Conservation (phyloP, 179 eudicot species). For the Beta lomatogona region DNA sequence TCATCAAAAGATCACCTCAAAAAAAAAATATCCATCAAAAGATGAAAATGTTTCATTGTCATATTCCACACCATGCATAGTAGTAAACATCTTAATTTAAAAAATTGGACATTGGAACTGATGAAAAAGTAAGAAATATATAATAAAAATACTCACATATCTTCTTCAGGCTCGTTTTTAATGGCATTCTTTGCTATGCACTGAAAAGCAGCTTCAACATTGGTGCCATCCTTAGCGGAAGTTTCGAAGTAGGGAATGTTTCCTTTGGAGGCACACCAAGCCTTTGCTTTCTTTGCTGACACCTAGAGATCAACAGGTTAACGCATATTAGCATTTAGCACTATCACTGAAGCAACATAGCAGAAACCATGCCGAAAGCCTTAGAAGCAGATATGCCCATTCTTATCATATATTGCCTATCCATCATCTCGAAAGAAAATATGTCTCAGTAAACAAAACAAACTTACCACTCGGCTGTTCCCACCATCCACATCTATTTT, state of each 20-base stretch:
- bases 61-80: background rate
- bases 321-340: slow-evolving; percentile 26
- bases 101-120: background rate
- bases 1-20: background rate
- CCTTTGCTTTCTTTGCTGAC: slow-evolving; percentile 76
- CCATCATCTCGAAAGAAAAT: background rate
- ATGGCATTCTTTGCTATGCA: slow-evolving; percentile 74
- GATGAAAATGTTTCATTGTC: background rate
- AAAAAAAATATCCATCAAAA: background rate
- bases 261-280: slow-evolving; percentile 85
- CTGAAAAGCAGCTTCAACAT: slow-evolving; percentile 77
- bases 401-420: background rate
- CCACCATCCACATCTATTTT: slow-evolving; percentile 81
- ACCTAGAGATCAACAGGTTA: slow-evolving; percentile 42
- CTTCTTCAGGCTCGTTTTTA: slow-evolving; percentile 79
- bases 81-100: background rate
- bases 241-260: slow-evolving; percentile 81
- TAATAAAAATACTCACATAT: slow-evolving; percentile 48
- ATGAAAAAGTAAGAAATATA: background rate
- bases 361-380: slow-evolving; percentile 4
- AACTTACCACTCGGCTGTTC: slow-evolving; percentile 62
- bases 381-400: background rate
- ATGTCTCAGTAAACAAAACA: background rate
- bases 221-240: slow-evolving; percentile 74
- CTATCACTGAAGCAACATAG: background rate